phyloP scores from a whole-genome alignment of 2,329 filamentous ascomycete species.

The Talaromyces amestolkiae region DNA sequence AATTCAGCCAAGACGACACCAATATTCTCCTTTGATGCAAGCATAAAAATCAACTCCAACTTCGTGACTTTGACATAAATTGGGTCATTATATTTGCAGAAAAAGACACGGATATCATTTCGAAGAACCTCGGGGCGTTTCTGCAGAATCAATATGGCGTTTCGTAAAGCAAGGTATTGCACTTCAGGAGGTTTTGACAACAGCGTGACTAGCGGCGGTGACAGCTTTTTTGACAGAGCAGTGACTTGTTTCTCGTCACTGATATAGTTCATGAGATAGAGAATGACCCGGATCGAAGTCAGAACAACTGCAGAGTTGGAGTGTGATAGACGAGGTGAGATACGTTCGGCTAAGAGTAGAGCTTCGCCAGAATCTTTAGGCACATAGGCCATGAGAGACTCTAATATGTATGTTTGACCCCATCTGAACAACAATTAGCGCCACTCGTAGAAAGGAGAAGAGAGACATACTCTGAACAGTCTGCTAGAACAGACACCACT shows the following conservation, averaged over 20 bases:
- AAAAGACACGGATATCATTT: constrained; percentile 97
- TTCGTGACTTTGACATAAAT: constrained; percentile 99
- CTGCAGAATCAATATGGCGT: constrained; percentile 90
- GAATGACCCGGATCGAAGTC: constrained; percentile 91
- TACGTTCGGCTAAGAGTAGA: constrained; percentile 83
- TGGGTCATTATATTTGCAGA: constrained; percentile 99
- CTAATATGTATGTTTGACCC: constrained; percentile 97
- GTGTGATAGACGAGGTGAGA: constrained; percentile 92
- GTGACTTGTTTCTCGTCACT: constrained; percentile 84
- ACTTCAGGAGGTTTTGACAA: constrained; percentile 96
- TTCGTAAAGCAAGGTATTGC: constrained; percentile 92
- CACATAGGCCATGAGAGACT: constrained; percentile 96
- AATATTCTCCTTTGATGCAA: constrained; percentile 93
- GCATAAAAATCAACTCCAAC: constrained; percentile 97
- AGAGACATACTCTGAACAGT: constrained; percentile 82
- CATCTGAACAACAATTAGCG: constrained; percentile 58
- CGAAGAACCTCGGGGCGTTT: constrained; percentile 86
- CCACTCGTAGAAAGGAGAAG: neutral
- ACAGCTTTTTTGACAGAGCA: constrained; percentile 84
- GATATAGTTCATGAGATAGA: constrained; percentile 99
- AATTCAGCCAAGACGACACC: constrained; percentile 91
- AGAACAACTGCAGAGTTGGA: constrained; percentile 95
- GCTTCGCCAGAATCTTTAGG: constrained; percentile 89
- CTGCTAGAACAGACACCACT: constrained; percentile 91
- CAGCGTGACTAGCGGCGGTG: constrained; percentile 88